A percentile compares a stretch with the other conserved stretches of the same genome.
Conservation (phyloP, 2,329 filamentous ascomycete genomes). For the Venturiaceae sp. region DNA sequence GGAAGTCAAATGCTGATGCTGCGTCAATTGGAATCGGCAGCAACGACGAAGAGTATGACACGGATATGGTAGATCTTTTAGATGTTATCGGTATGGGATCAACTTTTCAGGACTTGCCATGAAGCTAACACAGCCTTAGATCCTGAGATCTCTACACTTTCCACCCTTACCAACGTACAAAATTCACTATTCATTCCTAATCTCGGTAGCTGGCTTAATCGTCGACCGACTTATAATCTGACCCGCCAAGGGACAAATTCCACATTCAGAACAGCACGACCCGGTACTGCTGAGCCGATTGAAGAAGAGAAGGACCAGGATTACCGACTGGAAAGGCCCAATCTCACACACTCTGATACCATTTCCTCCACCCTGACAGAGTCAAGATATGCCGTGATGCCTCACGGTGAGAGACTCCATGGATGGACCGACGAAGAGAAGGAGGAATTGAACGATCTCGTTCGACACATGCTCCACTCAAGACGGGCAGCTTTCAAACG, state of each 20-base stretch:
- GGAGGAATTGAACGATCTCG: slow-evolving; percentile 71
- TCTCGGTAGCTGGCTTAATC: slow-evolving; percentile 65
- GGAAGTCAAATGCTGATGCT: neutral
- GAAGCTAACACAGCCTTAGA: slow-evolving; percentile 38
- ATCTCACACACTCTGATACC: slow-evolving; percentile 38
- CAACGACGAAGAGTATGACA: slow-evolving; percentile 42
- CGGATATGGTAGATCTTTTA: slow-evolving; percentile 55
- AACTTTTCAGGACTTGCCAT: neutral
- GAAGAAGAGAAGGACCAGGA: slow-evolving; percentile 10
- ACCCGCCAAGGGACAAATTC: slow-evolving; percentile 32
- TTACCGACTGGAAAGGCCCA: slow-evolving; percentile 17
- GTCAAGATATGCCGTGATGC: slow-evolving; percentile 68
- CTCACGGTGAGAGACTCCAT: slow-evolving; percentile 60
- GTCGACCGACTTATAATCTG: slow-evolving; percentile 68
- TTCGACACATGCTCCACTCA: slow-evolving; percentile 81
- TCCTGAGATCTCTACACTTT: slow-evolving; percentile 72
- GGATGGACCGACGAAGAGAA: slow-evolving; percentile 70
- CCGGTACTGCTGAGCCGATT: neutral
- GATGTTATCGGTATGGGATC: slow-evolving; percentile 53
- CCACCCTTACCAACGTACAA: slow-evolving; percentile 79
- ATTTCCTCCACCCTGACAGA: slow-evolving; percentile 61
- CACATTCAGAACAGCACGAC: neutral
- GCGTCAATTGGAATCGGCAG: neutral
- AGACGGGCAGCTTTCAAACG: slow-evolving; percentile 71
- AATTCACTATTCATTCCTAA: slow-evolving; percentile 83